phyloP scores from a whole-genome alignment of 2,329 filamentous ascomycete species.

The Phialophora tarda region DNA sequence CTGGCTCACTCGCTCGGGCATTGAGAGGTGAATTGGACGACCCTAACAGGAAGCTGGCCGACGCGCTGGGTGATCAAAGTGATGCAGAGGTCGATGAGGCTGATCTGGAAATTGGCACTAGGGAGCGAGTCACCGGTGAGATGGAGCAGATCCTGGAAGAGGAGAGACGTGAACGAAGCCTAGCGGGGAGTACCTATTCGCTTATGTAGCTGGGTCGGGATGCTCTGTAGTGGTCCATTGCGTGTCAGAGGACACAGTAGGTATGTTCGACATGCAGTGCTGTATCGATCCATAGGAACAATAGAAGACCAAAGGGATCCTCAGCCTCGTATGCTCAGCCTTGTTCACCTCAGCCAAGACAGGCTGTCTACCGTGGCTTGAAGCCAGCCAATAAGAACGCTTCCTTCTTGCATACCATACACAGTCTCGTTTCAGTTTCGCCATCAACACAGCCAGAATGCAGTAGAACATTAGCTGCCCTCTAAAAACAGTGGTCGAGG shows the following conservation, averaged over 20 bases:
- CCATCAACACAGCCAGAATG: background rate
- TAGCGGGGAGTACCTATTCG: conserved; percentile 28
- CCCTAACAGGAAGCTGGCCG: conserved; percentile 35
- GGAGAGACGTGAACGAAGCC: conserved; percentile 35
- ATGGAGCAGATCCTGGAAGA: conserved; percentile 39
- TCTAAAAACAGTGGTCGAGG: background rate
- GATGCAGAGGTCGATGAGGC: conserved; percentile 39
- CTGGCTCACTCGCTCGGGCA: conserved; percentile 35
- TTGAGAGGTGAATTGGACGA: conserved; percentile 37
- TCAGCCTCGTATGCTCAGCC: conserved; percentile 5
- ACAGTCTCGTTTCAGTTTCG: background rate
- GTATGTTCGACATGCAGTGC: background rate
- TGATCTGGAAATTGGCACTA: conserved; percentile 37
- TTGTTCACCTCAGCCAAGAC: background rate
- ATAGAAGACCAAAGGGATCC: background rate
- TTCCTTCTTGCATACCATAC: background rate
- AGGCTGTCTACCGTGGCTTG: too few species aligned
- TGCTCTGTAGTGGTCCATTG: background rate
- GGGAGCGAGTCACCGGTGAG: conserved; percentile 35
- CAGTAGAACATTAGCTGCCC: background rate
- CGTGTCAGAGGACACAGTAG: background rate
- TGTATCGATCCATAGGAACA: background rate
- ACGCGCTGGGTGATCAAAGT: conserved; percentile 40
- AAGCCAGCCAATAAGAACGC: conserved; percentile 1
- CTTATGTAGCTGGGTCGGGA: background rate